phyloP scores from a whole-genome alignment of 495 filamentous ascomycete genomes.

The Pseudoneurospora amorphoporcata region DNA sequence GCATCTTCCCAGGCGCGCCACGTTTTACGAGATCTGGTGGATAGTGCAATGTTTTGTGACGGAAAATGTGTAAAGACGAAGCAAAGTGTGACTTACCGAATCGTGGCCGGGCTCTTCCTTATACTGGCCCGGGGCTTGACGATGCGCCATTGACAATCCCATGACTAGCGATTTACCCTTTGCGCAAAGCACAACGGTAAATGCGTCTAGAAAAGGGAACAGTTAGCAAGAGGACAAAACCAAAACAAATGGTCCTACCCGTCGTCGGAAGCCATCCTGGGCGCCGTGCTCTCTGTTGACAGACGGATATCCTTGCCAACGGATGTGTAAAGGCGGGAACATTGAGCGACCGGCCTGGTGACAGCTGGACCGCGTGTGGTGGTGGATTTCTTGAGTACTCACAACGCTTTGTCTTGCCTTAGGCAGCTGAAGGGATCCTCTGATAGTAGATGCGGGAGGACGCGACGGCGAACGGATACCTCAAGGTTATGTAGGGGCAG shows the following conservation, averaged over 20 bases:
- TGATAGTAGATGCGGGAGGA: neutral
- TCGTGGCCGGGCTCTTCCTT: constrained; percentile 28
- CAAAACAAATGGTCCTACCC: neutral
- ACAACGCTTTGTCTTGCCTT: neutral
- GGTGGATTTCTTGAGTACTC: neutral
- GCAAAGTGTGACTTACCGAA: constrained; percentile 24
- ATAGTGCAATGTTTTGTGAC: neutral
- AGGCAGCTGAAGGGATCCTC: neutral
- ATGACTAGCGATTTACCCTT: constrained; percentile 7
- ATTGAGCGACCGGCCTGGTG: neutral
- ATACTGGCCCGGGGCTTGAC: constrained; percentile 29
- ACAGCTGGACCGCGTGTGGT: neutral
- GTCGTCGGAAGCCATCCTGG: neutral
- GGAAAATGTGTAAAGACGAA: neutral
- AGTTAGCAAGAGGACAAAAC: neutral
- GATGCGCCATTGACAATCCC: constrained; percentile 32
- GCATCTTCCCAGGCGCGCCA: neutral
- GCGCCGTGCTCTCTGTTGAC: neutral
- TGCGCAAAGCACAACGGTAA: neutral
- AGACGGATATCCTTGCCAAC: neutral
- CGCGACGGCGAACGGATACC: neutral
- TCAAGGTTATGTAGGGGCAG: neutral
- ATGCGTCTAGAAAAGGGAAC: neutral
- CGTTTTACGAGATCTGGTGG: neutral
- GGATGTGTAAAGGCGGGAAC: neutral